A percentile compares a stretch with the other conserved stretches of the same genome.
Evolutionary conservation across 805 yeast genomes (phyloP).

Genomic region (Saturnispora serradocipensis): DNA sequence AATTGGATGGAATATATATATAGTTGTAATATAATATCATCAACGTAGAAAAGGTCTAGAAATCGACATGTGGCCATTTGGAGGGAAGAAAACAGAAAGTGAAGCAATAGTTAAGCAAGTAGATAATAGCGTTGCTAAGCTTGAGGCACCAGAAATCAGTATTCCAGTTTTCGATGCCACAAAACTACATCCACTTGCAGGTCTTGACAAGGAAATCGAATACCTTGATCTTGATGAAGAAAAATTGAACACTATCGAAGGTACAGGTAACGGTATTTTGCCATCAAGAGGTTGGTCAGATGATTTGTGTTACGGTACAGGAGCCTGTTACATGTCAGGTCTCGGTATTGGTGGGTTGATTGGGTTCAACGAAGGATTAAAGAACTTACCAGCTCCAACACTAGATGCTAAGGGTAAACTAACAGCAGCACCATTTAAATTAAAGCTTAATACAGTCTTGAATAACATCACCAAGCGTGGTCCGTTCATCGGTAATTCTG

Average conservation of each 20-base stretch:
- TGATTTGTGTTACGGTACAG: constrained; percentile 96
- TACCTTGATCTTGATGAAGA: constrained; percentile 86
- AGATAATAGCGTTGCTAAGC: neutral
- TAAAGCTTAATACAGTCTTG: constrained; percentile 80
- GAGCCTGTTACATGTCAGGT: constrained; percentile 82
- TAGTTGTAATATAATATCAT: neutral
- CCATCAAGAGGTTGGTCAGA: constrained; percentile 98
- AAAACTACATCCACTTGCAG: constrained; percentile 84
- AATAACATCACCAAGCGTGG: constrained; percentile 93
- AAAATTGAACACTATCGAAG: constrained; percentile 64
- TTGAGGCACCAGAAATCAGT: constrained; percentile 10
- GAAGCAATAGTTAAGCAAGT: neutral
- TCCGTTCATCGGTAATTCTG: constrained; percentile 89
- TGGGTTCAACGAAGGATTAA: constrained; percentile 82
- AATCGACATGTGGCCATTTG: constrained; percentile 15
- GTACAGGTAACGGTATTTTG: constrained; percentile 71
- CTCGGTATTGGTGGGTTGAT: constrained; percentile 83
- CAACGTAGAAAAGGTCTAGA: neutral
- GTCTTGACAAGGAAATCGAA: constrained; percentile 82
- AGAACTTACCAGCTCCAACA: constrained; percentile 52
- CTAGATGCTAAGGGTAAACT: constrained; percentile 42
- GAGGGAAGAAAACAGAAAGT: constrained; percentile 9
- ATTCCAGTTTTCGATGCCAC: constrained; percentile 49
- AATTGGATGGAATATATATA: neutral
- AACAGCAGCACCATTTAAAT: constrained; percentile 63